These are phyloP conservation scores for Verticillium isaacii DNA, from an alignment of 2,329 filamentous ascomycete species.

Conservation along the genomic window DNA sequence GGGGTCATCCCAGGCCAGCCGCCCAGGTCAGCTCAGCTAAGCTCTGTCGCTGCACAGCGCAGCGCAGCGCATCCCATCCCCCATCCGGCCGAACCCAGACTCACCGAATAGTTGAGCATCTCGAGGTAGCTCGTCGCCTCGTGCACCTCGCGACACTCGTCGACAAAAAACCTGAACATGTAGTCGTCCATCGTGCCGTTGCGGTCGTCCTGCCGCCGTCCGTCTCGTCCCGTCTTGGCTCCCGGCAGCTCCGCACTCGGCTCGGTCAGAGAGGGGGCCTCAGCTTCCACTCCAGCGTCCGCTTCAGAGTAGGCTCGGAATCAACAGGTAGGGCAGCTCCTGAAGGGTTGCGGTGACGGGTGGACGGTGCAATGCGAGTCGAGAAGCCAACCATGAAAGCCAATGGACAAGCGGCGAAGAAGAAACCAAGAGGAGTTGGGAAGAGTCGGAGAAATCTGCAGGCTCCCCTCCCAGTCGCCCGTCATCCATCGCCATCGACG, in stretches of 20 bases:
- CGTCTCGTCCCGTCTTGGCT: background rate
- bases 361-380: background rate
- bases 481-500: background rate
- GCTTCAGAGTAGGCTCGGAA: background rate
- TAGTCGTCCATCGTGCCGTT: constrained; percentile 51
- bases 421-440: background rate
- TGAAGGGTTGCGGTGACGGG: background rate
- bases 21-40: background rate
- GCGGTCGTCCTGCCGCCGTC: background rate
- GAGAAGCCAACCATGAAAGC: background rate
- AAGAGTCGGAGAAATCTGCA: background rate
- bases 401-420: background rate
- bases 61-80: too few species aligned
- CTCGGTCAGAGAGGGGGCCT: background rate
- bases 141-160: constrained; percentile 39
- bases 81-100: constrained; percentile 13
- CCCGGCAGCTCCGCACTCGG: background rate
- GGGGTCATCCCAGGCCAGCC: background rate
- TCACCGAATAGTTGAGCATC: constrained; percentile 55
- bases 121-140: constrained; percentile 53
- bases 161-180: constrained; percentile 46
- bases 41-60: too few species aligned
- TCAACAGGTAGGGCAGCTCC: background rate
- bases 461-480: background rate
- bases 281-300: background rate